phyloP scores from a whole-genome alignment of 805 yeast genomes.

The Wickerhamomyces tratensis region DNA sequence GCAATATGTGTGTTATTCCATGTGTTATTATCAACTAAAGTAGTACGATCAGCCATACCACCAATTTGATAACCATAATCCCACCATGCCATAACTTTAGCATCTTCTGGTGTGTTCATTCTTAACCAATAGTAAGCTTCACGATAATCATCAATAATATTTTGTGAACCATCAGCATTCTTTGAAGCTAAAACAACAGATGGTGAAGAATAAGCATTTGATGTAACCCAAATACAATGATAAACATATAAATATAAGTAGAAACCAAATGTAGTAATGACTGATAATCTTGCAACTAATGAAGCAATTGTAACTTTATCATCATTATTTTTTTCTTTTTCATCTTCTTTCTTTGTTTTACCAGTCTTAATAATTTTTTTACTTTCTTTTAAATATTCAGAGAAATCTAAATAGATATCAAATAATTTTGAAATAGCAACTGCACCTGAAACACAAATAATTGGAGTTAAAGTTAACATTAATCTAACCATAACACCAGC shows the following conservation, averaged over 20 bases:
- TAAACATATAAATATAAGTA: conserved; percentile 76
- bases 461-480: conserved; percentile 94
- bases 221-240: conserved; percentile 97
- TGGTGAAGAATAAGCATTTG: conserved; percentile 93
- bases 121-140: conserved; percentile 99
- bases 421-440: conserved; percentile 78
- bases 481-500: conserved; percentile 99
- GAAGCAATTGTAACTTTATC: conserved; percentile 10
- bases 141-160: conserved; percentile 90
- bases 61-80: conserved; percentile 99
- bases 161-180: conserved; percentile 76
- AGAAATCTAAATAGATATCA: conserved; percentile 70
- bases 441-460: conserved; percentile 89
- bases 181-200: conserved; percentile 88
- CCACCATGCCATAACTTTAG: conserved; percentile 99
- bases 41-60: conserved; percentile 99
- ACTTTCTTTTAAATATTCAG: conserved; percentile 17
- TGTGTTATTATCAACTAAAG: conserved; percentile 96
- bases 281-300: conserved; percentile 48
- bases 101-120: conserved; percentile 95
- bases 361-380: neutral
- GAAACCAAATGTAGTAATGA: conserved; percentile 56
- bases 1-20: conserved; percentile 99
- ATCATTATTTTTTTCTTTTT: conserved; percentile 1
- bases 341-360: conserved; percentile 3